Base-by-base conservation (phyloP, 2,329 filamentous ascomycete genomes). In the Cytospora piceicola region DNA sequence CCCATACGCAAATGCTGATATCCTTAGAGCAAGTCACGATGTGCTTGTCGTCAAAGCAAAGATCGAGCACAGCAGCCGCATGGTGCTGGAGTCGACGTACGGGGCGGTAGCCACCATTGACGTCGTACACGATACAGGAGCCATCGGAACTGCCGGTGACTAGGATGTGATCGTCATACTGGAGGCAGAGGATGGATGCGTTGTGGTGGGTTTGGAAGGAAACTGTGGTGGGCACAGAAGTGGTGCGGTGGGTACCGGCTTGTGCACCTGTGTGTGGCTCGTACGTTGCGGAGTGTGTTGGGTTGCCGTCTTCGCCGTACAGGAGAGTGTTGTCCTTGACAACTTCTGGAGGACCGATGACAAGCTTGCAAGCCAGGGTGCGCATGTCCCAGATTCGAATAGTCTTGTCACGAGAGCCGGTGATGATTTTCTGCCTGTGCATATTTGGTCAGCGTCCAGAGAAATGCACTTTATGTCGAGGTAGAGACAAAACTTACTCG, bases 11-110 rank as follows among this genome's bases (percentile, higher is more conserved):
- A 74, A 99, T 96, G 69, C 86, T 94, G 51, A 90, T 88, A 78
- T 99, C 95, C 78, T 99, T 99, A 75, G 93, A 97, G 82, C 95
- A 99, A 6, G 94, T 97, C 59, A 98, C 90, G 72, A 99, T 97
- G 78, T 96, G 90, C 72, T 90, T 89, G 69, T 93, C 87, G 75
- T 99, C 93, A 70, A 99, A 94, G 70, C 93, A 94, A 12, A 99
- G 88, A 75, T 99, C 95, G 17, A 99, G 85, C 49, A 99, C 94
- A 60, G 95, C 94, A 4, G 93, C 93, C 7, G 86, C 87, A 79
- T 99, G 95, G 69, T 90, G 88, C 39, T 81, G 80, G 17, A 99
- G 88, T 36, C 92, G 90, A 58, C 87, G 88, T 67, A 97, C 87
- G 0, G 95, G 94, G 66, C 86, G 84, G 76, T 94, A 97, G 46